Evolutionary conservation across 1,284 basidiomycete genomes (phyloP).

Genomic region (Uromyces viciae-fabae): DNA sequence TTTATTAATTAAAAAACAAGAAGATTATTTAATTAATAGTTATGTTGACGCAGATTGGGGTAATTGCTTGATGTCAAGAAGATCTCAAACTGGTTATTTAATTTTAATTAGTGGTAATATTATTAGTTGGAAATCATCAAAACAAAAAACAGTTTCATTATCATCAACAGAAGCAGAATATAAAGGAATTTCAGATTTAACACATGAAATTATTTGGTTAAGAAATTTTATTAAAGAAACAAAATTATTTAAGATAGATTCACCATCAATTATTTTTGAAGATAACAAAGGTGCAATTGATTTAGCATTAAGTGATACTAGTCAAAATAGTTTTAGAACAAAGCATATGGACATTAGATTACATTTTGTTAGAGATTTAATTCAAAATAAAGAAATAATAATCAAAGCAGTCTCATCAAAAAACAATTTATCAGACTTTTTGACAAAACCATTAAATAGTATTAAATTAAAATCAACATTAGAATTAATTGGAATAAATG

Average conservation of each 20-base stretch:
- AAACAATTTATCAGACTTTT: too few species aligned
- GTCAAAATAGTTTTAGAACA: slow-evolving; percentile 46
- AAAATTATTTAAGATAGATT: slow-evolving; percentile 48
- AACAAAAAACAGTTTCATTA: slow-evolving; percentile 55
- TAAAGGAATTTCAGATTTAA: slow-evolving; percentile 59
- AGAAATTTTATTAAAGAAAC: slow-evolving; percentile 49
- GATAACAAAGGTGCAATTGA: slow-evolving; percentile 53
- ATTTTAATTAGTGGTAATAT: slow-evolving; percentile 53
- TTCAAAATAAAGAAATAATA: too few species aligned
- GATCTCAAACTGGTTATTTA: slow-evolving; percentile 57
- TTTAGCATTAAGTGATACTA: slow-evolving; percentile 47
- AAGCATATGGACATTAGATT: slow-evolving; percentile 54
- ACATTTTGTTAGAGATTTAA: slow-evolving; percentile 47
- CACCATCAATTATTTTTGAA: slow-evolving; percentile 46
- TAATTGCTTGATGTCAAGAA: slow-evolving; percentile 51
- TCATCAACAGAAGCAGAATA: slow-evolving; percentile 59
- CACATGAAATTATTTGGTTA: slow-evolving; percentile 57
- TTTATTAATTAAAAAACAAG: too few species aligned
- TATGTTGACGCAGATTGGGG: slow-evolving; percentile 54
- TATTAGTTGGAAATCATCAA: slow-evolving; percentile 57
- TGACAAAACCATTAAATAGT: too few species aligned
- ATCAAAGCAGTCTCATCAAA: too few species aligned
- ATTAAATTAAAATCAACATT: too few species aligned
- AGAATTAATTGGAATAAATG: too few species aligned
- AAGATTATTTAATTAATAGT: background rate